A percentile compares a stretch with the other conserved stretches of the same genome.
phyloP scores from a whole-genome alignment of 78 protist species.

The Dictyostelium firmibasis region DNA sequence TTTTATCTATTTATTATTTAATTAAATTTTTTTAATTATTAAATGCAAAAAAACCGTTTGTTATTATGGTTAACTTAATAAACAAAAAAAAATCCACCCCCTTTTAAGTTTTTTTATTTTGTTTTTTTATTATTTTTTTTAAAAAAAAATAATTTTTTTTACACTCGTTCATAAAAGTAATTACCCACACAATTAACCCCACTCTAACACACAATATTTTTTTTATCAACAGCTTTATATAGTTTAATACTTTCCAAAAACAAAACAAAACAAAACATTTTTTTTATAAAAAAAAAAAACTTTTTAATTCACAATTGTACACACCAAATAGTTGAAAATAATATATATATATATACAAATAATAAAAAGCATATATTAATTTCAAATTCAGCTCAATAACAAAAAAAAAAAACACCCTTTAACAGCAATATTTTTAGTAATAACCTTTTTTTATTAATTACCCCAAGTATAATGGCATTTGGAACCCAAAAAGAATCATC shows the following conservation, averaged over 20 bases:
- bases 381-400: neutral
- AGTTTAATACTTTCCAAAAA: neutral
- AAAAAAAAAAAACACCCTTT: neutral
- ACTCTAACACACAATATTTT: neutral
- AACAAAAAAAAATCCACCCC: too few species aligned
- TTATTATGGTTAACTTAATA: too few species aligned
- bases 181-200: neutral
- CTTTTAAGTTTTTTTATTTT: too few species aligned
- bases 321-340: neutral
- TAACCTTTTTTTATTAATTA: neutral
- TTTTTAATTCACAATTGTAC: neutral
- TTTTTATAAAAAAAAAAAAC: too few species aligned
- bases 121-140: too few species aligned
- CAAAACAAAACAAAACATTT: neutral
- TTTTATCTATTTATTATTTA: neutral
- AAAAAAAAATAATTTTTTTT: too few species aligned
- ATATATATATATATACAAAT: neutral
- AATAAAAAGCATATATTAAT: neutral
- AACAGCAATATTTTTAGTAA: neutral
- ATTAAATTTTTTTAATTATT: too few species aligned
- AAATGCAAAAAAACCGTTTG: too few species aligned
- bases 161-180: neutral
- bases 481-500: constrained; percentile 16
- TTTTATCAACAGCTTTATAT: neutral
- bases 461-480: constrained; percentile 50